Evolutionary conservation across 306 rosid species (phyloP), one percentile per base, ranked within the genome.

Genomic region (Cicer bijugum): DNA sequence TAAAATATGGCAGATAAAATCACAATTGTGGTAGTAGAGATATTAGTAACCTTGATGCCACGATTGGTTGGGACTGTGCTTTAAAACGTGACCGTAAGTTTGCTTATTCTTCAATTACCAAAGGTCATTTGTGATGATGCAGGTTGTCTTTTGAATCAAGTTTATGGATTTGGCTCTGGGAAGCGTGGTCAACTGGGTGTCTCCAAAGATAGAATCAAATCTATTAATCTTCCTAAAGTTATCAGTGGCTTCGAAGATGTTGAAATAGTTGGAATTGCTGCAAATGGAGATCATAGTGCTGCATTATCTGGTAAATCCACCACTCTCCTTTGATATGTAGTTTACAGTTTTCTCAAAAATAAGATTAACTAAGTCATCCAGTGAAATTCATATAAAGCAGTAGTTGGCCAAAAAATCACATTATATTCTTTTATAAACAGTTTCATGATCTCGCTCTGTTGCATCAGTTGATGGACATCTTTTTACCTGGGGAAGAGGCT

Each of bases 241-340:
- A 52, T 84, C 35, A 74, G 72, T 38, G 90, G 83, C 47, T 76
- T 91, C 70, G 95, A 83, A 76, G 88, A 79, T 63, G 78, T 53
- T 12, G 75, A 82, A 61, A 78, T 89, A 5, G 73, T 72, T 39
- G 73, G 83, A 76, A 70, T 91, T 62, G 66, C 87, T 72, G 95
- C 99, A 67, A 90, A 80, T 76, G 99, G 99, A 71, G 97, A 94
- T 85, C 97, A 91, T n/a, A 94, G 96, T 83, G 87, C 95, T 45
- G 89, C 97, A 65, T 43, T 91, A 82, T 84, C 95, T 65, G 81
- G 97, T 94, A 74, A 76, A 75, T 73, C 33, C 67, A 11, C 62
- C 67, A 19, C 58, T 71, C 67, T 28, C 65, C 42, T 17, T 75
- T 50, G n/a, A 55, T 76, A 55, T 51, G 11, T 68, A 12, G 12